Percentiles rank a stretch among this genome's conserved stretches.
phyloP scores from a whole-genome alignment of 441 rosid species.

The Eruca vesicaria region DNA sequence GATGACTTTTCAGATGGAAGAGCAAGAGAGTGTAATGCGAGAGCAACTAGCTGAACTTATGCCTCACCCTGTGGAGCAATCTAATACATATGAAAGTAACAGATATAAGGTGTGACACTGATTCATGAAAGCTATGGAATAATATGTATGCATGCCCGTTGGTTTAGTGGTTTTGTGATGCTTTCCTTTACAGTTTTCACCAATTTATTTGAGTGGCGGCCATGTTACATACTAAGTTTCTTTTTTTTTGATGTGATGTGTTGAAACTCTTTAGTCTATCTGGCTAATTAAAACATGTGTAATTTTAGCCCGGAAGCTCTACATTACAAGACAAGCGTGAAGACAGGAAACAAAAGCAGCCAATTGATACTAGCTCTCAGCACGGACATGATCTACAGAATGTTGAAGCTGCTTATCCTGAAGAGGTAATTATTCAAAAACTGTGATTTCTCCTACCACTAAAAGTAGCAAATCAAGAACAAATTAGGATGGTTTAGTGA shows the following conservation, averaged over 20 bases:
- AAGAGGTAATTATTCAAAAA: slow-evolving; percentile 37
- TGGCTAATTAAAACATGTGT: slow-evolving; percentile 25
- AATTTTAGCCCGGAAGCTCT: slow-evolving; percentile 46
- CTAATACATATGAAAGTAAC: slow-evolving; percentile 32
- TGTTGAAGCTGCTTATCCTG: slow-evolving; percentile 34
- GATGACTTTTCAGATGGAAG: slow-evolving; percentile 65
- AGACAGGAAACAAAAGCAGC: slow-evolving; percentile 32
- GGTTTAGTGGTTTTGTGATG: not conserved
- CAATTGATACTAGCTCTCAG: slow-evolving; percentile 32
- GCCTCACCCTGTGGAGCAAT: slow-evolving; percentile 27
- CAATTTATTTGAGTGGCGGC: not conserved
- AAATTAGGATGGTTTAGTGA: not conserved
- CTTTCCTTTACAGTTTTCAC: not conserved
- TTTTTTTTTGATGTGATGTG: not conserved
- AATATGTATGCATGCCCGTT: not conserved
- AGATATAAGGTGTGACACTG: slow-evolving; percentile 40
- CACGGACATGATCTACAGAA: too few relatives aligned
- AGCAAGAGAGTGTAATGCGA: slow-evolving; percentile 51
- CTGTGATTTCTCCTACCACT: not conserved
- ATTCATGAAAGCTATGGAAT: not conserved
- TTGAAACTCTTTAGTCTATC: slow-evolving; percentile 5
- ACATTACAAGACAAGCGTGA: slow-evolving; percentile 35
- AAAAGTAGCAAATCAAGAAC: slow-evolving; percentile 1
- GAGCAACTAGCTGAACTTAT: slow-evolving; percentile 38
- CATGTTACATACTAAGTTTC: not conserved